Evolutionary conservation across 106 monocot genomes (phyloP).

Genomic region (Allium sativum): DNA sequence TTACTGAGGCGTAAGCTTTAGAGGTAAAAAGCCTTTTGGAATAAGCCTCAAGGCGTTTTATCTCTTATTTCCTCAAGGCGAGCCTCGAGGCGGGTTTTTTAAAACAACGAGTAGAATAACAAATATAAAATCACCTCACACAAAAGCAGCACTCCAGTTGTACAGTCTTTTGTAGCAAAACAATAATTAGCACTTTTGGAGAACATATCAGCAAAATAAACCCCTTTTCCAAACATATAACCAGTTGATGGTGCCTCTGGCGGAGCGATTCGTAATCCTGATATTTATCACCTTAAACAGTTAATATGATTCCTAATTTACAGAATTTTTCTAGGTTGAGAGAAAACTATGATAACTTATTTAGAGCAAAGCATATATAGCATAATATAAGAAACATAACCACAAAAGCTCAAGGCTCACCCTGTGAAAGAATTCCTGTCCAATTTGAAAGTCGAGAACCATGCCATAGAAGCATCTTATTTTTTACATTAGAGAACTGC

Average conservation of each 20-base stretch:
- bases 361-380: too few relatives aligned
- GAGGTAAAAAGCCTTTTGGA: too few relatives aligned
- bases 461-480: constrained; percentile 98
- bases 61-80: too few relatives aligned
- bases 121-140: constrained; percentile 47
- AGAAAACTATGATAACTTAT: too few relatives aligned
- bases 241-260: constrained; percentile 89
- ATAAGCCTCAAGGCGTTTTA: too few relatives aligned
- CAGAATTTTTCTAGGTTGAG: too few relatives aligned
- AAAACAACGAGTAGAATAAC: too few relatives aligned
- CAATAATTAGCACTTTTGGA: constrained; percentile 99
- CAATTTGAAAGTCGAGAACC: constrained; percentile 93
- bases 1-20: too few relatives aligned
- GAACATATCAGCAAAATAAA: constrained; percentile 99
- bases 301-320: too few relatives aligned
- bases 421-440: constrained; percentile 97
- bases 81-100: too few relatives aligned
- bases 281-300: neutral
- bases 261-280: constrained; percentile 90
- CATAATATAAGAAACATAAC: too few relatives aligned
- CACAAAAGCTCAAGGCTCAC: constrained; percentile 15
- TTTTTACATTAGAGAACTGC: constrained; percentile 62
- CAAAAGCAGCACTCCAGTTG: constrained; percentile 65
- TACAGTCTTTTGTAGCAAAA: constrained; percentile 31
- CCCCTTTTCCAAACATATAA: constrained; percentile 96